Evolutionary conservation across 1,139 yeast species (phyloP).

Genomic region (Saccharomyces pastorianus): DNA sequence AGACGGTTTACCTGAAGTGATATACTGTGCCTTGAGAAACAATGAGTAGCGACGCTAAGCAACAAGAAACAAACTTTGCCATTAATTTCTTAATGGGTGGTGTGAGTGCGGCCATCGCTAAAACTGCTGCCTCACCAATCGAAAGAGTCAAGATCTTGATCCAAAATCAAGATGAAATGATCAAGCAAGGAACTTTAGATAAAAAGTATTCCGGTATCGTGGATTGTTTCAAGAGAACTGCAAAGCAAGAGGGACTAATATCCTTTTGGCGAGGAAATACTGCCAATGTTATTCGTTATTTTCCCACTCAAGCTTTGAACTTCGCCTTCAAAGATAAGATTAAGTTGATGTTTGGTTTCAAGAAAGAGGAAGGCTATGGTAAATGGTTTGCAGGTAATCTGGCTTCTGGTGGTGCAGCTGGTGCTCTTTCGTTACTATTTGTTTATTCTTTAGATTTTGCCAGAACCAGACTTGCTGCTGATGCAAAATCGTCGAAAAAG

Average conservation of each 20-base stretch:
- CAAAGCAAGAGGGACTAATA: conserved; percentile 59
- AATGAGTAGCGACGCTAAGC: neutral
- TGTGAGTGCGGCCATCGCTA: conserved; percentile 78
- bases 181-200: conserved; percentile 70
- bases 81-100: conserved; percentile 70
- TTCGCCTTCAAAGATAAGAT: conserved; percentile 78
- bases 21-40: neutral
- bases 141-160: conserved; percentile 74
- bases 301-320: conserved; percentile 80
- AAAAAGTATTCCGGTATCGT: conserved; percentile 58
- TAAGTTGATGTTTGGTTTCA: conserved; percentile 70
- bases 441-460: conserved; percentile 79
- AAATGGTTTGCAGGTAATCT: conserved; percentile 70
- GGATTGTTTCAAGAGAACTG: conserved; percentile 68
- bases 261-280: conserved; percentile 83
- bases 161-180: conserved; percentile 79
- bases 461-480: conserved; percentile 78
- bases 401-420: conserved; percentile 79
- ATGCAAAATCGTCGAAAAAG: conserved; percentile 61
- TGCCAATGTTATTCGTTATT: conserved; percentile 74
- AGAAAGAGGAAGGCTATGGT: conserved; percentile 59
- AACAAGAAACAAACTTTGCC: conserved; percentile 34
- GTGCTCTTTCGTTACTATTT: conserved; percentile 66
- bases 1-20: neutral
- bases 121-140: conserved; percentile 80